These are phyloP conservation scores for Kitagawia praeruptora DNA, from an alignment of 129 eudicot genomes.

Conservation along the genomic window DNA sequence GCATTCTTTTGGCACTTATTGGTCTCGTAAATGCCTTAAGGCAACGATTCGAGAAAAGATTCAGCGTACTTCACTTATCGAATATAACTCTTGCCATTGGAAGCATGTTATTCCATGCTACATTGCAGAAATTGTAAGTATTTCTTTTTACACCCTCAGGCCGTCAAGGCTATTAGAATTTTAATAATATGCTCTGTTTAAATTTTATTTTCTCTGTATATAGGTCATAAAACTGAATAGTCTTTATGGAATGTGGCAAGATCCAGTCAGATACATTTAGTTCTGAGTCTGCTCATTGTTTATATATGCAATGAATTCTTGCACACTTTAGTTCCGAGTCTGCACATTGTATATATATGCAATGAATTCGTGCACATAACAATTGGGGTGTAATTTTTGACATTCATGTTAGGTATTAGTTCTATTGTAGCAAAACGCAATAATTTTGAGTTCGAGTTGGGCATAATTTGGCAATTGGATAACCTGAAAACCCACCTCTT, in stretches of 20 bases:
- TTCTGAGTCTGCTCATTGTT: neutral
- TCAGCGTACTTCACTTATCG: slow-evolving; percentile 40
- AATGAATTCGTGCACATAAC: neutral
- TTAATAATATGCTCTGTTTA: neutral
- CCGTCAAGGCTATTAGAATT: neutral
- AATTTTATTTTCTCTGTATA: neutral
- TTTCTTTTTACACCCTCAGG: neutral
- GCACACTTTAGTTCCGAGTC: neutral
- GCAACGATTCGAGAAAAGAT: slow-evolving; percentile 42
- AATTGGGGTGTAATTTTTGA: neutral
- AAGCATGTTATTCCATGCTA: slow-evolving; percentile 31
- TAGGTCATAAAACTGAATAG: neutral
- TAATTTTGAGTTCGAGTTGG: neutral
- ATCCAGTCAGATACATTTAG: neutral
- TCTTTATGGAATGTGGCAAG: neutral
- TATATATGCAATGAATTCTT: neutral
- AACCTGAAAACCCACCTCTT: neutral
- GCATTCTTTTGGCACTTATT: slow-evolving; percentile 37
- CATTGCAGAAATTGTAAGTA: slow-evolving; percentile 41
- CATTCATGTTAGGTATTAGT: neutral
- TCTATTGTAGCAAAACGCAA: neutral
- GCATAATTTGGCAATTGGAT: neutral
- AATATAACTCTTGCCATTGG: slow-evolving; percentile 39
- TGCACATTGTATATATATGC: neutral
- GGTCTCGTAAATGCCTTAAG: slow-evolving; percentile 36